Base-by-base conservation (phyloP, 129 eudicot genomes). In the Arctium lappa region DNA sequence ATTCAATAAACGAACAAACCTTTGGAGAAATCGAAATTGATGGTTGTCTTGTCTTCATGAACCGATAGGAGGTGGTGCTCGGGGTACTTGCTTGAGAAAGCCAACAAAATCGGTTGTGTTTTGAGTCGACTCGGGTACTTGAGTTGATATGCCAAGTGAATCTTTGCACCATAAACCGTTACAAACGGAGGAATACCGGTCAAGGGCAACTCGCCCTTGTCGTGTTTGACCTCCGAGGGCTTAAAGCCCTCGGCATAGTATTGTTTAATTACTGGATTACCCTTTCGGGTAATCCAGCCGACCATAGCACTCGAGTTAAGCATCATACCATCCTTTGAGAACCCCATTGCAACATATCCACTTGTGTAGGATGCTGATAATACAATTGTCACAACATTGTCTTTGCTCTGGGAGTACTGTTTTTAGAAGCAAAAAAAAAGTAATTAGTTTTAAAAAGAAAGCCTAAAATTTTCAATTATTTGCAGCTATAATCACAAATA, bases 341-440 rank as follows among this genome's bases (percentile, higher is more conserved):
- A 90, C 36, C 97, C 99, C 42, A 95, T 90, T 18, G 98, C 98
- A 16, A 95, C 97, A 89, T 95, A 95, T 76, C 99, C 99, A 27
- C 81, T 90, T 6, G 98, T 91, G 92, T 91, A 95, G 63, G 87
- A 74, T 63, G 92, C 87, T 65, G 99, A 95, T 86, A 93, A 72
- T 32, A 95, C 85, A 65, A 95, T 89, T 15, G 97, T 95, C 39
- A 95, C 83, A 39, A 86, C 87, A 77, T 95, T 78, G 60, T 93
- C 94, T 74, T 79, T 85, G 66, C 88, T 84, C 77, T 89, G 94
- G 11, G 94, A 93, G 65, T 89, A 95, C 99, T 95, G 91, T 77
- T 79, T 40, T 84, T 18, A 0, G 18, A 84, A 50, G 42, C 37
- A 38, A 34, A 40, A 15, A 12, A 32, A 79, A 30, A 48, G n/a